Evolutionary conservation across 257 asterid genomes (phyloP).

Genomic region (Salvia splendens): DNA sequence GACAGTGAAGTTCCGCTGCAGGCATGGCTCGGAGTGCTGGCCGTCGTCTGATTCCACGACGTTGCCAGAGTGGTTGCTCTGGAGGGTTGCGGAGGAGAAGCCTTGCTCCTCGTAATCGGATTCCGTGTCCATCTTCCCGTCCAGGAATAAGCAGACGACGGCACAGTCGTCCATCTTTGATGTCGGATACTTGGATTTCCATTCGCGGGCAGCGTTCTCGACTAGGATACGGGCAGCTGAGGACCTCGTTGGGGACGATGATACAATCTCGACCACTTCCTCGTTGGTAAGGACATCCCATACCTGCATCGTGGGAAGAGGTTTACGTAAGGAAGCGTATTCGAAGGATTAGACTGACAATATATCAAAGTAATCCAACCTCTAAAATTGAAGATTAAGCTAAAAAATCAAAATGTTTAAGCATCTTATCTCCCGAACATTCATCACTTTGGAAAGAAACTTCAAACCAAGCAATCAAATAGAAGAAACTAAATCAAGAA

Average conservation of each 20-base stretch:
- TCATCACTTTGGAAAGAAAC: too few relatives aligned
- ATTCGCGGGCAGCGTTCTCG: conserved; percentile 86
- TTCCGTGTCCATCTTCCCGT: conserved; percentile 87
- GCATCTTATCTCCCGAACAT: too few relatives aligned
- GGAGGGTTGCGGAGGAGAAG: conserved; percentile 72
- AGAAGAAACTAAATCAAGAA: too few relatives aligned
- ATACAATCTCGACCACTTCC: conserved; percentile 85
- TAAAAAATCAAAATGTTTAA: too few relatives aligned
- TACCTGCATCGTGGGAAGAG: conserved; percentile 47
- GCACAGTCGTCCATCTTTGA: conserved; percentile 99
- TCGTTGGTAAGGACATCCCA: conserved; percentile 97
- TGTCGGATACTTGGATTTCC: conserved; percentile 91
- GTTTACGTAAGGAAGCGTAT: too few relatives aligned
- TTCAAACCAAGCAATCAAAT: too few relatives aligned
- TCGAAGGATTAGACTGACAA: too few relatives aligned
- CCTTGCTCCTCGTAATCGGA: conserved; percentile 84
- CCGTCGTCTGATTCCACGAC: conserved; percentile 81
- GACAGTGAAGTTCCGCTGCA: conserved; percentile 77
- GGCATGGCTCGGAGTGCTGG: conserved; percentile 67
- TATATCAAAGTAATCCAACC: too few relatives aligned
- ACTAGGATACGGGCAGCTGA: conserved; percentile 79
- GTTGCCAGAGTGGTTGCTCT: conserved; percentile 78
- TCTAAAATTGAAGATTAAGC: too few relatives aligned
- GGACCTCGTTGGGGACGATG: conserved; percentile 73
- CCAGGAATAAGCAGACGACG: conserved; percentile 82